Base-by-base conservation (phyloP, 352 stramenopile species). In the Pythium phragmitis region DNA sequence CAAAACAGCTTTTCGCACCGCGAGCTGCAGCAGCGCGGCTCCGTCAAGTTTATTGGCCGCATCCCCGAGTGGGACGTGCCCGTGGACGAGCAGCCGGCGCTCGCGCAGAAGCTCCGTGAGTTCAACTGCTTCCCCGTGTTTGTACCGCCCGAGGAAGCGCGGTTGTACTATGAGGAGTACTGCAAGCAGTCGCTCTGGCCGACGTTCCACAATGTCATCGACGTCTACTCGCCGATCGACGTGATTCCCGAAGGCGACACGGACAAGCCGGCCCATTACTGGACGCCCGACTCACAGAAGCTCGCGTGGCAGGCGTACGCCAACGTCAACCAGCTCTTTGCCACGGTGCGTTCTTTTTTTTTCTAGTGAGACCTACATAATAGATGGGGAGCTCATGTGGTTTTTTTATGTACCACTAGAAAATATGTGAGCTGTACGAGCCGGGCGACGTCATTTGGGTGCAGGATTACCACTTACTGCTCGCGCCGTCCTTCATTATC, bases 101-200 rank as follows among this genome's bases (percentile, higher is more conserved):
- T 89, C 13, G 70, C 74, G 26, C 60, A 67, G n/a, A 70, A 82
- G 42, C 76, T 89, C 0, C 68, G 63, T n/a, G 60, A 76, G 36
- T 72, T 88, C 54, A 86, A 87, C 53, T 92, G 83, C 68, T 91
- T 73, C 41, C 81, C 83, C 0, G 79, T 92, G 23, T 90, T 89
- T 54, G 58, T 89, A 9, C 58, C 71, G 4, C 30, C 63, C 1
- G 72, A 86, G 5, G 81, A 89, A 47, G 82, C 80, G 9, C 82
- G 82, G 55, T 60, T 89, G 5, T 89, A 87, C 63, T 93, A 90
- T 50, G 92, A 98, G 75, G 88, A 91, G 49, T 99, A 98, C 75
- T 99, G 96, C 80, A 99, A 99, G 75, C 89, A 96, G 60, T 89
- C 98, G 9, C 85, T 99, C 13, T 99, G 96, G 96, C 95, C 96